These are phyloP conservation scores for Avicennia marina DNA, from an alignment of 257 asterid genomes.

Conservation along the genomic window DNA sequence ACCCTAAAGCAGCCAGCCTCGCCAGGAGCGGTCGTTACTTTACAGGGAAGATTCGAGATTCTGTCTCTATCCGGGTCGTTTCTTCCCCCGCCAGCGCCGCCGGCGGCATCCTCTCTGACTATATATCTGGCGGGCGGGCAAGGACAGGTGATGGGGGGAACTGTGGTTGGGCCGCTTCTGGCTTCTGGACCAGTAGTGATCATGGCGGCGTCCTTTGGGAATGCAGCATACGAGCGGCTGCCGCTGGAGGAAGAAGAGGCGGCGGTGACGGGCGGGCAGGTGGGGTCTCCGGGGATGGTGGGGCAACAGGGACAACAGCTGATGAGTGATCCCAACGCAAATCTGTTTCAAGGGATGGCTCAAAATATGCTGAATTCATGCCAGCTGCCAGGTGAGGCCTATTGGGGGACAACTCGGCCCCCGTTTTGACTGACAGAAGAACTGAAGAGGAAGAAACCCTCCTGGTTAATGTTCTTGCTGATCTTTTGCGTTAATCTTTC, in stretches of 20 bases:
- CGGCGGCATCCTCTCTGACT: constrained; percentile 75
- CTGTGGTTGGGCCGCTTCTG: constrained; percentile 74
- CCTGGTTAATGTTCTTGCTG: neutral
- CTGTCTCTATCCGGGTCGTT: constrained; percentile 82
- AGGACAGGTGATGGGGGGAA: constrained; percentile 92
- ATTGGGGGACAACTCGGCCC: constrained; percentile 70
- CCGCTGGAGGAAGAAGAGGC: constrained; percentile 81
- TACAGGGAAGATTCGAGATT: constrained; percentile 83
- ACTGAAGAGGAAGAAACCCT: neutral
- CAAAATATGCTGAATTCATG: constrained; percentile 64
- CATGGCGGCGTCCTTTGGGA: constrained; percentile 92
- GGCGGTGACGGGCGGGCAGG: constrained; percentile 26
- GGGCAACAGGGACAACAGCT: constrained; percentile 28
- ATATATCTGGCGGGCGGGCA: constrained; percentile 85
- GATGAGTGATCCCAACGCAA: constrained; percentile 33
- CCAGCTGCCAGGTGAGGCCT: constrained; percentile 61
- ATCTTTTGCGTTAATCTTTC: neutral
- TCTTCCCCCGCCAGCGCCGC: constrained; percentile 90
- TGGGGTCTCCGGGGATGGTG: constrained; percentile 37
- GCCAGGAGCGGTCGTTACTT: constrained; percentile 68
- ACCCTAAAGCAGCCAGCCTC: constrained; percentile 75
- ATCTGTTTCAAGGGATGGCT: constrained; percentile 48
- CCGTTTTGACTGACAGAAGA: constrained; percentile 33
- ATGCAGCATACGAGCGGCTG: constrained; percentile 88
- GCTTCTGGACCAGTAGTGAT: constrained; percentile 91